Evolutionary conservation across 2,329 filamentous ascomycete genomes (phyloP), one percentile per base, ranked within the genome.

Genomic region (Colletotrichum paranaense): DNA sequence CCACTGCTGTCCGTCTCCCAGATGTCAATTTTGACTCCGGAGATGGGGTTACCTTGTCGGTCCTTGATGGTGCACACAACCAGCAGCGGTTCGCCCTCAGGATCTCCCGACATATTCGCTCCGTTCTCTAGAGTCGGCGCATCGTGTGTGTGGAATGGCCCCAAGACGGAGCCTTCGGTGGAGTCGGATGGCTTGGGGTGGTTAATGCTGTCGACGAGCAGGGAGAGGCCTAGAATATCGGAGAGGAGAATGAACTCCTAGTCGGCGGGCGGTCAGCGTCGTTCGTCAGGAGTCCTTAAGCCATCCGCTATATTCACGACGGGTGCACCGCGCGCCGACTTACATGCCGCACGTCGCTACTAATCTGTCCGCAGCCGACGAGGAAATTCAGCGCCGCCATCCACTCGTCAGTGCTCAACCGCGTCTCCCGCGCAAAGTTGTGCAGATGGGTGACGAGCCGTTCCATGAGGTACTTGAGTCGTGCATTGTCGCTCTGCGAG

Each of bases 1-100:
- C 93, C 93, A 19, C 91, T 89, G 8, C 88, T 90, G 78, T 95
- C 93, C 1, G 93, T 94, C 81, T 95, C 93, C 93, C 93, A 95
- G 58, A 95, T 90, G 80, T 95, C 93, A 68, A 95, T 88, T 77
- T 90, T 93, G 32, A 91, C 92, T 52, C 84, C 88, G 0, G 84
- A 68, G 26, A 95, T 85, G 0, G 93, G 90, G 0, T 85, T 84
- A 0, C 92, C 92, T 1, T 84, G 57, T 0, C 88, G 89, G 78
- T 93, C 91, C 74, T 88, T 90, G 76, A 95, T 81, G 0, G 87
- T 91, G 82, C 93, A 94, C 8, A 94, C 77, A 2, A 92, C 91
- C 5, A 95, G 86, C 65, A 93, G 86, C 0, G 92, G 88, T 69
- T 92, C 88, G 62, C 93, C 93, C 22, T 89, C 83, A 0, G 89